phyloP scores from a whole-genome alignment of 441 rosid genomes.

The Jatropha multifida region DNA sequence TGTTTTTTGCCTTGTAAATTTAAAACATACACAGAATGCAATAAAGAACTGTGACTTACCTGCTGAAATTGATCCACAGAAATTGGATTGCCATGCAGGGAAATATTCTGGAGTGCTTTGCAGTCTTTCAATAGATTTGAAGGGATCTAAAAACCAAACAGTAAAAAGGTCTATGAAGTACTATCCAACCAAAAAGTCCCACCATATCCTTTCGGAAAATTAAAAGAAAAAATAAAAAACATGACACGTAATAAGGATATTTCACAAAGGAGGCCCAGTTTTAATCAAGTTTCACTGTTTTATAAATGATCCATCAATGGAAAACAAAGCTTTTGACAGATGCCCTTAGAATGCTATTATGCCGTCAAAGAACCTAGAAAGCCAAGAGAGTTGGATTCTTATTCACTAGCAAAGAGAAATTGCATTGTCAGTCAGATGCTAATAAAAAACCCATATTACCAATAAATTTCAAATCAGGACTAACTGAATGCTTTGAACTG shows the following conservation, averaged over 20 bases:
- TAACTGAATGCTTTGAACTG: not conserved
- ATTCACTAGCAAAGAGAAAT: not conserved
- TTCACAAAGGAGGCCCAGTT: not conserved
- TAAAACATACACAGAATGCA: not conserved
- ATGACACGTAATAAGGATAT: not conserved
- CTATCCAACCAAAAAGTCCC: slow-evolving; percentile 2
- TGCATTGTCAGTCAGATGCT: not conserved
- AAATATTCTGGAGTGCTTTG: slow-evolving; percentile 80
- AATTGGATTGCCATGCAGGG: slow-evolving; percentile 85
- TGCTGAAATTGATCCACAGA: slow-evolving; percentile 94
- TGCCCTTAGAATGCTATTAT: not conserved
- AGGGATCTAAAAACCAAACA: slow-evolving; percentile 59
- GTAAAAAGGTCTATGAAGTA: not conserved
- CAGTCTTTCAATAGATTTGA: slow-evolving; percentile 74
- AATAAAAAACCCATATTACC: not conserved
- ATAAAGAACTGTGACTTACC: slow-evolving; percentile 37
- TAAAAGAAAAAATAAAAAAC: not conserved
- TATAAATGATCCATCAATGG: not conserved
- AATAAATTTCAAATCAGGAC: not conserved
- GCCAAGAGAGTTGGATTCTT: not conserved
- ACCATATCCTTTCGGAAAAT: not conserved
- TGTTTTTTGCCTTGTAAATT: not conserved
- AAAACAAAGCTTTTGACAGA: not conserved
- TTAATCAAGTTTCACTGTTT: not conserved
- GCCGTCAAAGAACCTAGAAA: not conserved